A percentile compares a stretch with the other conserved stretches of the same genome.
Evolutionary conservation across 2,329 filamentous ascomycete genomes (phyloP).

Genomic region (Didymella glomerata): DNA sequence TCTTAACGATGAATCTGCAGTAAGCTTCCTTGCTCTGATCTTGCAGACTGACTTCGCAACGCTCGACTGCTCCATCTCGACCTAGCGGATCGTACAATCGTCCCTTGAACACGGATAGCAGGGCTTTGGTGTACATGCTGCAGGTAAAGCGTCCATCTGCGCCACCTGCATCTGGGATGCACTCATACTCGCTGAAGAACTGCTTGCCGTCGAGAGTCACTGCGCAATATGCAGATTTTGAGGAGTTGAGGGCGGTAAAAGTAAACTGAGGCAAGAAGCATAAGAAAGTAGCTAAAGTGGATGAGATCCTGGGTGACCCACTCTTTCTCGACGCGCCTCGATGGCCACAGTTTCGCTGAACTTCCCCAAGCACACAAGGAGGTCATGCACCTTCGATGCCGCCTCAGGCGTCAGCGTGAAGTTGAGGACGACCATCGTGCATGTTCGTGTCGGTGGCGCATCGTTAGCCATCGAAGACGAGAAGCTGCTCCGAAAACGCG

Average conservation of each 20-base stretch:
- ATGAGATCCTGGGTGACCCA: slow-evolving; percentile 48
- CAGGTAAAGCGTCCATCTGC: slow-evolving; percentile 71
- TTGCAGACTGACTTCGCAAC: slow-evolving; percentile 76
- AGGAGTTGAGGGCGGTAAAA: slow-evolving; percentile 79
- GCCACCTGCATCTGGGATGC: slow-evolving; percentile 54
- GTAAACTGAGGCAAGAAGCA: slow-evolving; percentile 61
- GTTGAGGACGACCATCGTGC: slow-evolving; percentile 62
- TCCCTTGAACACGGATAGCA: slow-evolving; percentile 78
- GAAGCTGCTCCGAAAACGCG: slow-evolving; percentile 10
- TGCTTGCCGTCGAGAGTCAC: slow-evolving; percentile 71
- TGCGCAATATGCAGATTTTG: slow-evolving; percentile 80
- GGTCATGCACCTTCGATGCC: slow-evolving; percentile 74
- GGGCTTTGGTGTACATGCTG: slow-evolving; percentile 72
- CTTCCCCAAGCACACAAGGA: slow-evolving; percentile 76
- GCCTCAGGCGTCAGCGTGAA: slow-evolving; percentile 80
- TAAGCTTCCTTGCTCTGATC: slow-evolving; percentile 72
- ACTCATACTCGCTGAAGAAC: slow-evolving; percentile 79
- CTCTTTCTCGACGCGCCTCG: slow-evolving; percentile 74
- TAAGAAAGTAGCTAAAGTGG: slow-evolving; percentile 28
- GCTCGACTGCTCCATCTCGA: slow-evolving; percentile 74
- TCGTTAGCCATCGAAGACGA: not conserved
- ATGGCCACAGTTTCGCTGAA: slow-evolving; percentile 82
- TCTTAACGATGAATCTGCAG: slow-evolving; percentile 77
- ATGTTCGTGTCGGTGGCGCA: slow-evolving; percentile 14
- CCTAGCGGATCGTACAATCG: slow-evolving; percentile 70